A percentile compares a stretch with the other conserved stretches of the same genome.
Evolutionary conservation across 306 rosid genomes (phyloP).

Genomic region (Delonix regia): DNA sequence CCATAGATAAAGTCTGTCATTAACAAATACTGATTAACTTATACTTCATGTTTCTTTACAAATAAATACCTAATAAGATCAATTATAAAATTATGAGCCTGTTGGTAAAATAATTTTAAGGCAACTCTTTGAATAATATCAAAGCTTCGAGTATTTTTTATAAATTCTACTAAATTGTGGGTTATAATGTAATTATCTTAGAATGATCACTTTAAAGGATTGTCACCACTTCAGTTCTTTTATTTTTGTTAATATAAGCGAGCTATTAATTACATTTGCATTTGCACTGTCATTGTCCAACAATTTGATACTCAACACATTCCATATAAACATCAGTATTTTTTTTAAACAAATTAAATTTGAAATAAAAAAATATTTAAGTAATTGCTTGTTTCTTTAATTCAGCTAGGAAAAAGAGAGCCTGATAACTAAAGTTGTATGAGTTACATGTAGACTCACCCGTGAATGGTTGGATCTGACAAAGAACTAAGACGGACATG

Average conservation of each 20-base stretch:
- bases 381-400: background rate
- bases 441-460: slow-evolving; percentile 37
- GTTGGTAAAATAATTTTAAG: too few species aligned
- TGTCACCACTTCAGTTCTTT: too few species aligned
- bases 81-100: too few species aligned
- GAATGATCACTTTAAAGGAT: too few species aligned
- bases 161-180: too few species aligned
- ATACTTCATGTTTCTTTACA: too few species aligned
- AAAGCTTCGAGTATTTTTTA: too few species aligned
- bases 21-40: too few species aligned
- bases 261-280: background rate
- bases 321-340: background rate
- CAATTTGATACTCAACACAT: background rate
- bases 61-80: too few species aligned
- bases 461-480: slow-evolving; percentile 33
- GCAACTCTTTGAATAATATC: too few species aligned
- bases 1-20: too few species aligned
- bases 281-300: background rate
- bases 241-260: background rate
- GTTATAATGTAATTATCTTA: too few species aligned
- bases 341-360: background rate
- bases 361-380: background rate
- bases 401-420: slow-evolving; percentile 41
- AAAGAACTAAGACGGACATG: background rate
- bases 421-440: slow-evolving; percentile 30